Evolutionary conservation across 1,139 yeast genomes (phyloP).

Genomic region (Geotrichum citri-aurantii): DNA sequence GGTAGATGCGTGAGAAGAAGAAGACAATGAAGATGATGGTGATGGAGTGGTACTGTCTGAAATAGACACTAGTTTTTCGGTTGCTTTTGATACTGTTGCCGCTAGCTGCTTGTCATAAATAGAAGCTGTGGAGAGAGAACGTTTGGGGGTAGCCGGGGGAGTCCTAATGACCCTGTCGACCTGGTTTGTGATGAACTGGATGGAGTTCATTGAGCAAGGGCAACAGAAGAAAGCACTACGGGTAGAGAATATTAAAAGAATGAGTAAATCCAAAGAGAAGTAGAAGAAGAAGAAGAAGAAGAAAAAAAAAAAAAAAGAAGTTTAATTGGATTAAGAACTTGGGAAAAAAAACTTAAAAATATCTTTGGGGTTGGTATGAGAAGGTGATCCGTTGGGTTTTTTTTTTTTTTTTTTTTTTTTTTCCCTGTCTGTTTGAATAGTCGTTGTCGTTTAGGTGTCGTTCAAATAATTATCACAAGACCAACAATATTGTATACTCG

Average conservation of each 20-base stretch:
- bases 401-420: background rate
- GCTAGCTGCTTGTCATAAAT: background rate
- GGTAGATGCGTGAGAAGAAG: background rate
- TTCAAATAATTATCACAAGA: background rate
- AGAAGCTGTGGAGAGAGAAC: slow-evolving; percentile 12
- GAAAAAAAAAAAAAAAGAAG: background rate
- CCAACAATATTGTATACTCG: background rate
- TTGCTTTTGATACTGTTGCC: background rate
- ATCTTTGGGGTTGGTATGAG: background rate
- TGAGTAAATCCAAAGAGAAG: background rate
- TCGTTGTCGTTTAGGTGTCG: background rate
- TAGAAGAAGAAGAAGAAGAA: background rate
- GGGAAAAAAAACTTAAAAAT: background rate
- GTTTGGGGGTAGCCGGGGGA: slow-evolving; percentile 18
- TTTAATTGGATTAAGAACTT: background rate
- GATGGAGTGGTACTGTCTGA: background rate
- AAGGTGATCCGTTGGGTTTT: background rate
- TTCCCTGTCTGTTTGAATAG: too few species aligned
- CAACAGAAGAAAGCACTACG: background rate
- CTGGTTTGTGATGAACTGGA: slow-evolving; percentile 32
- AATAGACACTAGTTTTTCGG: background rate
- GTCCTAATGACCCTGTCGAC: slow-evolving; percentile 32
- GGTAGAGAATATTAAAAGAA: background rate
- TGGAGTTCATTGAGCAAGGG: slow-evolving; percentile 28
- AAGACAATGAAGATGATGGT: background rate